phyloP scores from a whole-genome alignment of 106 monocot species.

The Agapanthus africanus region DNA sequence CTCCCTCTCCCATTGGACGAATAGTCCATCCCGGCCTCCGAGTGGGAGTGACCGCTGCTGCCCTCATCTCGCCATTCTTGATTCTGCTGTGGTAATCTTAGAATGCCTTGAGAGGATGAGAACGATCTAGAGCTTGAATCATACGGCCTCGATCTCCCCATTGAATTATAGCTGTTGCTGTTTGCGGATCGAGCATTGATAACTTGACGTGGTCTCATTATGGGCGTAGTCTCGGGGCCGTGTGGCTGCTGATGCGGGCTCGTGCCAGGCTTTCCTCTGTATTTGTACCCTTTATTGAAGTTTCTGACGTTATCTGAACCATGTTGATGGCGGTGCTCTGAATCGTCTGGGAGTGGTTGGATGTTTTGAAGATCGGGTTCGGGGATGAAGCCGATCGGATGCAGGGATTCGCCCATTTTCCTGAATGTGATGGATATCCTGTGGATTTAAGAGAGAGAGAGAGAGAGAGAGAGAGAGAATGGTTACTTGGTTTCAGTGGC shows the following conservation, averaged over 20 bases:
- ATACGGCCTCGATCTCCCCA: conserved; percentile 7
- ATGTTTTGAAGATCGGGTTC: conserved; percentile 64
- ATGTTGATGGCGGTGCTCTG: background rate
- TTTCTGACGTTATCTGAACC: background rate
- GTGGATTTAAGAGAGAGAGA: conserved; percentile 1
- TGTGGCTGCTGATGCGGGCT: background rate
- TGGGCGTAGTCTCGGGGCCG: background rate
- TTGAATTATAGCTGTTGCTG: background rate
- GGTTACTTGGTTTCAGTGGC: too few relatives aligned
- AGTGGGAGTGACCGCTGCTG: background rate
- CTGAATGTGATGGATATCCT: conserved; percentile 88
- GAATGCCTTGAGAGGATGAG: background rate
- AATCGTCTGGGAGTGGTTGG: conserved; percentile 27
- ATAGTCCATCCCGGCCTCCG: background rate
- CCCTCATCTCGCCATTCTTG: conserved; percentile 6
- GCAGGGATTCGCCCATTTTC: conserved; percentile 55
- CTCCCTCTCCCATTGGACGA: background rate
- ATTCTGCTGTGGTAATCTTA: background rate
- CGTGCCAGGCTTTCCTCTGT: conserved; percentile 7
- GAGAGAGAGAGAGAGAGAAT: background rate
- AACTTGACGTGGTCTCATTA: conserved; percentile 1
- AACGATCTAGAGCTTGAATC: background rate
- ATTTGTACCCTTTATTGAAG: conserved; percentile 16
- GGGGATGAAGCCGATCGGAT: conserved; percentile 27
- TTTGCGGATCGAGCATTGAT: conserved; percentile 7